Evolutionary conservation across 805 yeast species (phyloP), one percentile per base, ranked within the genome.

Genomic region (Kregervanrija fluxuum): DNA sequence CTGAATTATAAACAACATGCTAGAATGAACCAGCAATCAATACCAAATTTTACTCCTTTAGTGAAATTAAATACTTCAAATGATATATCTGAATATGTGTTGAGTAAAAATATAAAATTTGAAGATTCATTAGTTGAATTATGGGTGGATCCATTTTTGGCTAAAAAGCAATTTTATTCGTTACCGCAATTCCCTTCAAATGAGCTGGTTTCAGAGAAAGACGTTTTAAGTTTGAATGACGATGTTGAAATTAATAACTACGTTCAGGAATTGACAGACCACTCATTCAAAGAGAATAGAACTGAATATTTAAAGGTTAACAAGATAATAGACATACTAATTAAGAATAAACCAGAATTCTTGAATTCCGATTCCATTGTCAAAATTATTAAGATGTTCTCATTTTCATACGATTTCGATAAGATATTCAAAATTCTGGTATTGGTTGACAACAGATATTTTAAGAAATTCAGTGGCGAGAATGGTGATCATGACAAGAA

Each of bases 331-430:
- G 34, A 16, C 6, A 10, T 33, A 4, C 5, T 46, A 12, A n/a
- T 49, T 16, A 35, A 45, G 11, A 8, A 32, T 2, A 40, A 40
- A 5, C 46, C 47, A 13, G 17, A 37, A 13, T 11, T 36, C n/a
- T 28, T 53, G 16, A 40, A 38, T 10, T 14, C 36, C 2, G 35
- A 31, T 8, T 42, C 55, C 3, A 42, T 40, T 36, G 35, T 42
- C 16, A n/a, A 8, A 3, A 36, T 53, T 8, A 17, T 53, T 3
- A 38, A 41, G 3, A 30, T 41, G 14, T 41, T 45, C n/a, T 13
- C 51, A 5, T 22, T 35, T 30, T 35, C 48, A 38, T 53, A 46
- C 32, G 40, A 36, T 33, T 47, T 51, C 14, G 30, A 36, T 12
- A 14, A 32, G 4, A 33, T 41, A 5, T 30, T n/a, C 6, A 38